Evolutionary conservation across 306 rosid genomes (phyloP).

Genomic region (Begonia loranthoides): DNA sequence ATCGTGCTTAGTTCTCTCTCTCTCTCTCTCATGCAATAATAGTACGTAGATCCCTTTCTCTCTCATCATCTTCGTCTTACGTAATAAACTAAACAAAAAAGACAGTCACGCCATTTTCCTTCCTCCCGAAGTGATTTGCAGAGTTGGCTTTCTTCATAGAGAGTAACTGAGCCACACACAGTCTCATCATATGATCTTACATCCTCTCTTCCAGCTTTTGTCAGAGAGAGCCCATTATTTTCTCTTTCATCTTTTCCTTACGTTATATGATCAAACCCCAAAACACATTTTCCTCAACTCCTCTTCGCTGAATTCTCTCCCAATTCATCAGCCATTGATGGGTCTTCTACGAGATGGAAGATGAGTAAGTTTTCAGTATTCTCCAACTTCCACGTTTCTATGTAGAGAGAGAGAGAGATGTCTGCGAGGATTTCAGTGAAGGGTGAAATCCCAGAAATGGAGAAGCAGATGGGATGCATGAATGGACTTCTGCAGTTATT

Average conservation of each 20-base stretch:
- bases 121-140: background rate
- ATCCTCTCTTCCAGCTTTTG: conserved; percentile 2
- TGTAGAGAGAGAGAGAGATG: conserved; percentile 26
- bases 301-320: background rate
- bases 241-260: background rate
- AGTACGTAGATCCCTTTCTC: background rate
- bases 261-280: background rate
- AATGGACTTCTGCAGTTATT: conserved; percentile 69
- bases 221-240: background rate
- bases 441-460: conserved; percentile 57
- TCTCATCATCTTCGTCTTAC: background rate
- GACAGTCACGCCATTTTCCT: background rate
- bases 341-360: too few species aligned
- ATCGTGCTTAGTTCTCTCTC: background rate
- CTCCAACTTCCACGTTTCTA: conserved; percentile 1
- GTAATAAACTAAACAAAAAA: background rate
- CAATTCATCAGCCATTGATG: background rate
- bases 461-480: conserved; percentile 83
- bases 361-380: background rate
- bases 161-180: background rate
- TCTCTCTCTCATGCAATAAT: too few species aligned
- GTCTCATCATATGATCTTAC: background rate
- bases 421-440: conserved; percentile 38
- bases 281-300: background rate
- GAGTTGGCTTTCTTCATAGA: conserved; percentile 4